Base-by-base conservation (phyloP, 768 basidiomycete genomes). In the Tephrocybe sp. region DNA sequence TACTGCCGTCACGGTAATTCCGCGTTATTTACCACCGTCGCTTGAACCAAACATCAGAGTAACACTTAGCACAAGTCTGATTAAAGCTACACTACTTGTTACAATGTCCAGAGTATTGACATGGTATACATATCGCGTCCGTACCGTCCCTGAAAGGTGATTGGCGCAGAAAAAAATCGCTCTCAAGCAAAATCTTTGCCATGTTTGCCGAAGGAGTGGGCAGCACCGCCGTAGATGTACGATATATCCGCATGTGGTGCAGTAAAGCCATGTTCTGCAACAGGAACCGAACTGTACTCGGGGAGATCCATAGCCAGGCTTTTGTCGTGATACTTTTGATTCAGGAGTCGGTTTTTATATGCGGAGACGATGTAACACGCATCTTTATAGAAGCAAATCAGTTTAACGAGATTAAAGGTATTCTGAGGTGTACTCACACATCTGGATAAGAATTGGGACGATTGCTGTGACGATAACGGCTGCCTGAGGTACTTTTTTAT, bases 401-500 rank as follows among this genome's bases (percentile, higher is more conserved):
- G 12, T n/a, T n/a, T 24, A 28, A 19, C 16, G 19, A 30, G 9
- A 36, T 11, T 27, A 40, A 22, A 45, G 27, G 5, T 18, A n/a
- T 16, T 31, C 41, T 16, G 30, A 32, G n/a, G 35, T 27, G 25
- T 19, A 67, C 73, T 61, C 50, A 74, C 74, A 74, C 21, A 61
- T 62, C 60, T 72, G 68, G 30, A 71, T 47, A 22, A 74, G 45
- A 35, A 74, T 59, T 15, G 74, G 71, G 31, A 73, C 54, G n/a
- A 70, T 53, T 15, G 64, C 51, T 16, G 61, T 57, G n/a, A 66
- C 64, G 51, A 73, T 60, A 36, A 70, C 35, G 15, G 45, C 58
- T 25, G 63, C 69, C 51, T 64, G 65, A 6, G 64, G 63, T 15
- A 62, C 51, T 18, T 59, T 58, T 41, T 54, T 52, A 47, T 63